These are phyloP conservation scores for Sugiyamaella chiloensis DNA, from an alignment of 805 yeast species.

Conservation along the genomic window DNA sequence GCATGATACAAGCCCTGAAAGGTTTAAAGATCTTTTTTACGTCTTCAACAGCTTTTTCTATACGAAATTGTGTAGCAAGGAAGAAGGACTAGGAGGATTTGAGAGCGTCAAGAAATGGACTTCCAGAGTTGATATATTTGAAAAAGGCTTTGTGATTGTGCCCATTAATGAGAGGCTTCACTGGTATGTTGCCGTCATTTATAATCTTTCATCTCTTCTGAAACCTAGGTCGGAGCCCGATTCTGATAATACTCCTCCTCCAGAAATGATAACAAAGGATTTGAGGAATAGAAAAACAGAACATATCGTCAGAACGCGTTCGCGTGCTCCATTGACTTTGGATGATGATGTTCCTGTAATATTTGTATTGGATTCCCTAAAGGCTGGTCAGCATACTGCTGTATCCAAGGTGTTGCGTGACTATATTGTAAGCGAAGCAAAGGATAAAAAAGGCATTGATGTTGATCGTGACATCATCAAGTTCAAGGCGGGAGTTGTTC, in stretches of 20 bases:
- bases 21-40: constrained; percentile 41
- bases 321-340: neutral
- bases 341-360: constrained; percentile 33
- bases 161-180: constrained; percentile 82
- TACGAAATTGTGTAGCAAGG: constrained; percentile 46
- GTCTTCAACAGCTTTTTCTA: constrained; percentile 83
- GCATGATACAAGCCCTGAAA: constrained; percentile 31
- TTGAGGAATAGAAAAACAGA: neutral
- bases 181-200: constrained; percentile 82
- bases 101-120: constrained; percentile 76
- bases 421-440: constrained; percentile 66
- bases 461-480: constrained; percentile 48
- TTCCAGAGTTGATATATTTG: constrained; percentile 57
- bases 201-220: constrained; percentile 39
- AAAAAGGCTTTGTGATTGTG: constrained; percentile 58
- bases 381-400: constrained; percentile 24
- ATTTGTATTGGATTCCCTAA: constrained; percentile 75
- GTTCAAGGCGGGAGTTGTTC: constrained; percentile 55
- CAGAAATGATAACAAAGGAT: neutral
- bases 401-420: constrained; percentile 47
- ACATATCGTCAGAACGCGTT: neutral
- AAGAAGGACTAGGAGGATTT: constrained; percentile 42
- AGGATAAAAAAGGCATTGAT: constrained; percentile 52
- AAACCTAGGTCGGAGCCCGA: constrained; percentile 12
- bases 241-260: neutral